Base-by-base conservation (phyloP, 2,329 filamentous ascomycete genomes). In the Aspergillus sergii region DNA sequence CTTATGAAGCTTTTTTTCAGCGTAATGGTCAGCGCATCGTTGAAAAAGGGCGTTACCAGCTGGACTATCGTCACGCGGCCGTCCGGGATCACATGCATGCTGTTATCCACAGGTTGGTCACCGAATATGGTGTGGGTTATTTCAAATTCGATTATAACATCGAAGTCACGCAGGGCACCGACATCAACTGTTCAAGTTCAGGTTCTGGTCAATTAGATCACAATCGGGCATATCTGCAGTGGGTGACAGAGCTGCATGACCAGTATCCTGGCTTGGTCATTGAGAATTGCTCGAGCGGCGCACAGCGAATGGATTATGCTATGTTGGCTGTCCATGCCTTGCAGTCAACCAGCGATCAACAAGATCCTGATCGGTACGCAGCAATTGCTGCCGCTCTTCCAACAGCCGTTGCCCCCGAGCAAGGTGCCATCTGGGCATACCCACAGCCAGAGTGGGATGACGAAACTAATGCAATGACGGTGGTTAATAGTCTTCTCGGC, bases 61-160 rank as follows among this genome's bases (percentile, higher is more conserved):
- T 79, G 1, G 76, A 79, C 60, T 78, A 66, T 60, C 69, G 76
- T 1, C 73, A 76, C 41, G 58, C 67, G 0, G 69, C 60, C 0
- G 75, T 78, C 0, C 63, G 61, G 2, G 57, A 64, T 4, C 64
- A 62, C 10, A 72, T 77, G 69, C 62, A 70, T 7, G 39, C 51
- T 3, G 63, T 76, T 10, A 64, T 78, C 11, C 64, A 73, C 21
- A 57, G 65, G 0, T 64, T 74, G 0, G 68, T 77, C 0, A 39
- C 46, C 2, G 50, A 75, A 1, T 75, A 72, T 16, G 74, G 73
- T 0, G 73, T 67, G 4, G 71, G 75, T 0, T 78, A 75, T 55
- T 78, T 78, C 68, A 78, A 78, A 48, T 78, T 78, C 48, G 76
- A 78, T 62, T 78, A 78, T 62, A 78, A 78, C 46, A 75, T 78